phyloP scores from a whole-genome alignment of 176 grass and related monocot species.

The Oryza longistaminata region DNA sequence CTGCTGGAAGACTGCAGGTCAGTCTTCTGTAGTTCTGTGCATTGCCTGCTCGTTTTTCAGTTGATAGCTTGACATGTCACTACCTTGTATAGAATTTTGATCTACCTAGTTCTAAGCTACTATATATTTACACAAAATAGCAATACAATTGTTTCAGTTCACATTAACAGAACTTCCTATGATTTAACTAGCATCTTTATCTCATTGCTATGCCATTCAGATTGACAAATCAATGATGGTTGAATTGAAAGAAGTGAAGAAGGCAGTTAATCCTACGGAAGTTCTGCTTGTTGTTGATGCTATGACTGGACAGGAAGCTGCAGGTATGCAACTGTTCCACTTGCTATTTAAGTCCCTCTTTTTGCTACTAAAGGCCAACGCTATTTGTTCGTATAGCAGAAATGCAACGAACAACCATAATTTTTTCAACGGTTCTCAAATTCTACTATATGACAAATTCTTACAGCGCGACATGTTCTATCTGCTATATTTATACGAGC shows the following conservation, averaged over 20 bases:
- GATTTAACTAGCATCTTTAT: background rate
- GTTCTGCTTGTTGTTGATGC: conserved; percentile 98
- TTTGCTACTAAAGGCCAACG: too few relatives aligned
- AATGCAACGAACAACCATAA: background rate
- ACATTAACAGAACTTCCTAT: background rate
- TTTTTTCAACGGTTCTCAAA: background rate
- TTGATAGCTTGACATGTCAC: background rate
- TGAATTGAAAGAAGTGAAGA: conserved; percentile 96
- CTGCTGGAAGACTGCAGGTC: conserved; percentile 92
- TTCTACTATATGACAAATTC: background rate
- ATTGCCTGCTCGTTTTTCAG: conserved; percentile 21
- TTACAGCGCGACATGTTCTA: background rate
- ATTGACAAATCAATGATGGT: conserved; percentile 97
- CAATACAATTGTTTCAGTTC: background rate
- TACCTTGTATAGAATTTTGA: background rate
- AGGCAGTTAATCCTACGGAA: conserved; percentile 84
- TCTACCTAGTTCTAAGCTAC: background rate
- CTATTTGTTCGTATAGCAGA: background rate
- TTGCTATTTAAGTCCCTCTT: background rate
- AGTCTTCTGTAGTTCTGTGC: background rate
- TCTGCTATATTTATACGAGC: background rate
- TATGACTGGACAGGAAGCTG: conserved; percentile 99
- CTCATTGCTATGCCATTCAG: conserved; percentile 40
- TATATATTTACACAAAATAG: background rate
- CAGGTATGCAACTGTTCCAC: conserved; percentile 52